A percentile compares a stretch with the other conserved stretches of the same genome.
phyloP scores from a whole-genome alignment of 2,329 filamentous ascomycete genomes.

The Fusarium secorum region DNA sequence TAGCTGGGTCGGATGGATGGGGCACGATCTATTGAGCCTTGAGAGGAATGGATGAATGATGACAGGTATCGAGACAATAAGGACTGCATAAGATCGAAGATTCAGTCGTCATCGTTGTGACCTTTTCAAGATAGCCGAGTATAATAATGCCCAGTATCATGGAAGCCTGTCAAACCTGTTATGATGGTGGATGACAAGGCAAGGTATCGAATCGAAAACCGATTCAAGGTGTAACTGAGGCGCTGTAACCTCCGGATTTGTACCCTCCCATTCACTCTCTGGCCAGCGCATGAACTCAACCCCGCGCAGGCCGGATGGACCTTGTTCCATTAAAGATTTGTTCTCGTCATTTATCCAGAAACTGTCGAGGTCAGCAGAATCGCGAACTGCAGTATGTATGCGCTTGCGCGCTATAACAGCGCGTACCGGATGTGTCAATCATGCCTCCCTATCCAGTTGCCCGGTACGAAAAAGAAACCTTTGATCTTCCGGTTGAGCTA shows the following conservation, averaged over 20 bases:
- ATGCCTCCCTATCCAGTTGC: constrained; percentile 5
- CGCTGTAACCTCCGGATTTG: constrained; percentile 17
- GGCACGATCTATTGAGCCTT: not conserved
- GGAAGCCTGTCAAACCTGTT: constrained; percentile 19
- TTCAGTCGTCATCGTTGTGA: constrained; percentile 18
- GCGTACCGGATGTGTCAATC: constrained; percentile 16
- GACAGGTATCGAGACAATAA: not conserved
- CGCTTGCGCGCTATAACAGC: constrained; percentile 17
- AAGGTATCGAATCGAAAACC: constrained; percentile 8
- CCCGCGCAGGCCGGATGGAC: constrained; percentile 8
- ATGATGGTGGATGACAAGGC: not conserved
- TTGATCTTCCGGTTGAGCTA: constrained; percentile 15
- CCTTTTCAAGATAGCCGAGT: constrained; percentile 3
- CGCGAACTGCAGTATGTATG: constrained; percentile 8
- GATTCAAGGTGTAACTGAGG: not conserved
- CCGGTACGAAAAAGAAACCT: constrained; percentile 10
- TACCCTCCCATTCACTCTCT: constrained; percentile 10
- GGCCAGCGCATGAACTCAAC: constrained; percentile 23
- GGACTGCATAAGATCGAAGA: constrained; percentile 3
- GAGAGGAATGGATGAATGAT: constrained; percentile 17
- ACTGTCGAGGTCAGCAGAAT: not conserved
- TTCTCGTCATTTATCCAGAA: constrained; percentile 10
- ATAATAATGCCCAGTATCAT: not conserved
- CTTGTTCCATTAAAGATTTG: constrained; percentile 1
- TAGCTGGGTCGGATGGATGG: constrained; percentile 22